Base-by-base conservation (phyloP, 208 protist genomes). In the Acanthamoeba triangularis region DNA sequence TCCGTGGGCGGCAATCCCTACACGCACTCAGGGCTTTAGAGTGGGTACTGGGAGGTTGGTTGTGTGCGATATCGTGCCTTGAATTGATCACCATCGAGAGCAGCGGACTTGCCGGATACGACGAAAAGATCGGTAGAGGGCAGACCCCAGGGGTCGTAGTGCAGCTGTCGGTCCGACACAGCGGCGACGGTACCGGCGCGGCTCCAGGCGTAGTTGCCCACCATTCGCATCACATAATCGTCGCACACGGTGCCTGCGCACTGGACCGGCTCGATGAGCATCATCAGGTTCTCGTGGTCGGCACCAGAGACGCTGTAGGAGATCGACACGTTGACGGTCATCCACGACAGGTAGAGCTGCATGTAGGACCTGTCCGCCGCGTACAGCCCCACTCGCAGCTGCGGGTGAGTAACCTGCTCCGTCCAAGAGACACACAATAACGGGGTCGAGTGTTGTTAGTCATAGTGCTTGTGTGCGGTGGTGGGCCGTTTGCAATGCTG, bases 331-430 rank as follows among this genome's bases (percentile, higher is more conserved):
- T 76, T 76, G 67, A 76, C 10, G 1, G 33, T 23, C 67, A 76
- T 76, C 67, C 67, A 76, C 33, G 67, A 76, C 4, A 76, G 1
- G 67, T 76, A 76, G 35, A 76, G n/a, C 67, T 76, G 67, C 33
- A 76, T 30, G n/a, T 76, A 76, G 67, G 67, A 76, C 30, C 33
- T 33, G 67, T 76, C 67, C 33, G 37, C 67, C 5, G 67, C 67
- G 67, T 44, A 30, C 13, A 30, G 8, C 28, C 67, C 67, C 33
- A 76, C 28, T 20, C 67, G 67, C 23, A 76, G 30, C 67, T 41
- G 28, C 8, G 67, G 67, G 1, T 20, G 35, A 20, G 2, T 2
- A 3, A 23, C 61, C 61, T 30, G 61, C 14, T 30, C 14, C n/a
- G n/a, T n/a, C n/a, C n/a, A n/a, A n/a, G n/a, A n/a, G n/a, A n/a